phyloP scores from a whole-genome alignment of 495 filamentous ascomycete genomes.

The Aspergillus cristatus region DNA sequence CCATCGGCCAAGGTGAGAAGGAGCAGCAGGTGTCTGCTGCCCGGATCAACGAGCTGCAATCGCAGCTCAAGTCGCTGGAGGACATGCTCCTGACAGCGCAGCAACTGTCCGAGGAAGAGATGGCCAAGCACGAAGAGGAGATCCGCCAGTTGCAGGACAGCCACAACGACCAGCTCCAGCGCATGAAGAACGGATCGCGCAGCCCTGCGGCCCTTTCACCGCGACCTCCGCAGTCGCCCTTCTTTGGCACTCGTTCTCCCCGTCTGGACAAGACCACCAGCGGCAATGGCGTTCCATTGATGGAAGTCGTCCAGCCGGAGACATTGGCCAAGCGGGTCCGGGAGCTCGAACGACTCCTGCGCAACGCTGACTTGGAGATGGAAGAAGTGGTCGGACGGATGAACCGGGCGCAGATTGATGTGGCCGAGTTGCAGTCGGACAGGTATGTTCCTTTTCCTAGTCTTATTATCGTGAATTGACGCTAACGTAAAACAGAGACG shows the following conservation, averaged over 20 bases:
- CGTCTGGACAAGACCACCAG: conserved; percentile 50
- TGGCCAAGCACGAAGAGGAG: conserved; percentile 80
- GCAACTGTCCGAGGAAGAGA: conserved; percentile 74
- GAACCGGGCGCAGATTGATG: conserved; percentile 91
- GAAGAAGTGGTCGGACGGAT: conserved; percentile 84
- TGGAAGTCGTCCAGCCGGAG: conserved; percentile 62
- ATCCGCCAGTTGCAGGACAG: conserved; percentile 62
- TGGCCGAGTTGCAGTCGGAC: conserved; percentile 83
- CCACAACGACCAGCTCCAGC: conserved; percentile 67
- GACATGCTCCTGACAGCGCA: conserved; percentile 78
- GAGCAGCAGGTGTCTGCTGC: conserved; percentile 70
- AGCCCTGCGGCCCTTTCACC: conserved; percentile 34
- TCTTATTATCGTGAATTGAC: conserved; percentile 2
- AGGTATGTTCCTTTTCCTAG: conserved; percentile 43
- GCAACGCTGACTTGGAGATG: conserved; percentile 86
- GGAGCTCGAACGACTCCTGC: conserved; percentile 75
- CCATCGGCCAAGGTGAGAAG: conserved; percentile 75
- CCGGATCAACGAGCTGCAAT: conserved; percentile 77
- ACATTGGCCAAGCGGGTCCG: conserved; percentile 60
- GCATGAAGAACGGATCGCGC: conserved; percentile 52
- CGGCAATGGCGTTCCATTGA: conserved; percentile 44
- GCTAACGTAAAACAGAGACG: conserved; percentile 54
- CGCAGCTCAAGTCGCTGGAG: conserved; percentile 67
- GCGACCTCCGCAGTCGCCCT: conserved; percentile 52
- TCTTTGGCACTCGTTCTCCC: conserved; percentile 50